Evolutionary conservation across 1,284 basidiomycete species (phyloP), one percentile per base, ranked within the genome.

Genomic region (Leucoagaricus sp.): DNA sequence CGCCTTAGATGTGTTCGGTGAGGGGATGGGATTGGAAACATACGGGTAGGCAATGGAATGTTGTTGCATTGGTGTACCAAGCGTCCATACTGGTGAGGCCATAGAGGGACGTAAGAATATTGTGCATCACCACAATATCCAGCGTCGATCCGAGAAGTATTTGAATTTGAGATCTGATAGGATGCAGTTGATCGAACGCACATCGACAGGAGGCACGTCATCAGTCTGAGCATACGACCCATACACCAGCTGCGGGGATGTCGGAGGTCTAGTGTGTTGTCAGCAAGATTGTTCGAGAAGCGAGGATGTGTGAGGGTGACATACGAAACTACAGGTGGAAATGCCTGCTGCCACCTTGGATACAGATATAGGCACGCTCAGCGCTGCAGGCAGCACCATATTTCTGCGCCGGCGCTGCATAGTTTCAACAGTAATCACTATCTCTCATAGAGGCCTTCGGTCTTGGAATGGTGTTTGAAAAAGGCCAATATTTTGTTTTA

Each of bases 371-470:
- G 93, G 92, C 0, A 93, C 93, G 65, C 92, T 85, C 58, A 88
- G 79, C 12, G 86, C 77, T 40, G 76, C 71, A 45, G 78, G 70
- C 12, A 95, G 94, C 70, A 91, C 76, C 55, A 94, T 86, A 77
- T 94, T 94, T 68, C 89, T 85, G 74, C 93, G 94, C 67, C 93
- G 87, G n/a, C n/a, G n/a, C n/a, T n/a, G n/a, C n/a, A n/a, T n/a
- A n/a, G n/a, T n/a, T n/a, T n/a, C n/a, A n/a, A n/a, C n/a, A n/a
- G n/a, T n/a, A n/a, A n/a, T n/a, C n/a, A n/a, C n/a, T n/a, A n/a
- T n/a, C n/a, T n/a, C n/a, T n/a, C n/a, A n/a, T n/a, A n/a, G n/a
- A n/a, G n/a, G n/a, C n/a, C n/a, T n/a, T n/a, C n/a, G n/a, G n/a
- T n/a, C n/a, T n/a, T n/a, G n/a, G n/a, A n/a, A n/a, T n/a, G n/a